Base-by-base conservation (phyloP, 768 basidiomycete genomes). In the Phanerochaete sordida region DNA sequence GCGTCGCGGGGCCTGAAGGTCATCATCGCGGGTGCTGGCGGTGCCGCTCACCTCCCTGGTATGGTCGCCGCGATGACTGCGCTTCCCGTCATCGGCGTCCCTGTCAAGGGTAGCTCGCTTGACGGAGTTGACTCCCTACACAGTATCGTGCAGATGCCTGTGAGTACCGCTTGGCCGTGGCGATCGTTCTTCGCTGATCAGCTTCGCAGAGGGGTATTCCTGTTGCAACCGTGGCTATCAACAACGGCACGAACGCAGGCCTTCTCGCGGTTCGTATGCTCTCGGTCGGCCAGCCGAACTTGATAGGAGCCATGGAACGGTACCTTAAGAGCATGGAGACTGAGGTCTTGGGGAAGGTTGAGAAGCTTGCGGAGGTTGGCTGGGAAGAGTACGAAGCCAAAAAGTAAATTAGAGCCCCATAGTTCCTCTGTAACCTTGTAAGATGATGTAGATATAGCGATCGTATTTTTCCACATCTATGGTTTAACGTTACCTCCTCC, bases 121-220 rank as follows among this genome's bases (percentile, higher is more conserved):
- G 95, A 97, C 71, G 97, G 97, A 0, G 93, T 99, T 0, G 97
- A 98, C 74, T 94, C 93, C n/a, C 74, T 99, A 66, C 86, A 97
- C 69, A 95, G 91, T 70, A 98, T 99, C 64, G 95, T 99, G 9
- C 97, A 98, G 76, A 99, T 99, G 97, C 97, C 97, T 21, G 93
- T 95, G 70, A 66, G 91, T 81, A 15, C 7, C 45, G n/a, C n/a
- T n/a, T n/a, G n/a, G n/a, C 31, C 58, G 30, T 51, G 12, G 65
- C 37, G 53, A 45, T 23, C 49, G 9, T 58, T 33, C 28, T 33
- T 28, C 26, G 13, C 28, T 58, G 16, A 50, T 24, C 44, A 23
- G 21, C 52, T 57, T 66, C 56, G 55, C 62, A 97, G 95, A 85
- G 96, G 37, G 97, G 96, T 19, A 91, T 98, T 60, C 97, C 97